Conservation (phyloP, 2,329 filamentous ascomycete species). For the Fusarium circinatum region DNA sequence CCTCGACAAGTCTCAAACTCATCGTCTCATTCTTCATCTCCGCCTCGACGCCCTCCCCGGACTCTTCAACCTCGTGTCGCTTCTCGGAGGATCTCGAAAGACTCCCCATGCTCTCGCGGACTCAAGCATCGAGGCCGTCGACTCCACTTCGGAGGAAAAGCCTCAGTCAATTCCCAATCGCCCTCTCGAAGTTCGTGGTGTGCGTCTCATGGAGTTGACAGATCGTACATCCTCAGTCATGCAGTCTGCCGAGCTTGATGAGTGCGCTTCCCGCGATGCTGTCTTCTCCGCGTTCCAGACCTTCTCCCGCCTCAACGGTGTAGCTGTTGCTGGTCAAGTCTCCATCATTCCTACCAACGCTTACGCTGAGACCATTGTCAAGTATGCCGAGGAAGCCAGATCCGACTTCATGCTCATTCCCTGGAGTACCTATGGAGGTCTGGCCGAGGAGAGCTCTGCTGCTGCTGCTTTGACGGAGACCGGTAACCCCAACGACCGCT, state of each 20-base stretch:
- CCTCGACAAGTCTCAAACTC: constrained; percentile 42
- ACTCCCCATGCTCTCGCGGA: neutral
- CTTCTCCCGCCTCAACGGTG: constrained; percentile 84
- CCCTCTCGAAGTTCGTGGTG: constrained; percentile 66
- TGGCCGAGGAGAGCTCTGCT: constrained; percentile 65
- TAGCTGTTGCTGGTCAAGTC: constrained; percentile 84
- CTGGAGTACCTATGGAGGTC: constrained; percentile 85
- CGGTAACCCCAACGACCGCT: constrained; percentile 38
- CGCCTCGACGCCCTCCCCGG: constrained; percentile 45
- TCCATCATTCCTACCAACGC: constrained; percentile 80
- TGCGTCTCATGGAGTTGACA: constrained; percentile 87
- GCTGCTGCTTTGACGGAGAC: constrained; percentile 22
- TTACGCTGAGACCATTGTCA: constrained; percentile 81
- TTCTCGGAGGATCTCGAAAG: constrained; percentile 40
- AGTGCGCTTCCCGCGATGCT: constrained; percentile 78
- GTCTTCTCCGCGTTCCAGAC: constrained; percentile 92
- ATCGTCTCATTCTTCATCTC: constrained; percentile 43
- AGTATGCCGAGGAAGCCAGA: constrained; percentile 74
- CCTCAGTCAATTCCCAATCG: neutral
- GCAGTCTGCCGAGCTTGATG: constrained; percentile 86
- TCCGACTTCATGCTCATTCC: constrained; percentile 85
- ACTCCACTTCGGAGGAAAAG: constrained; percentile 7
- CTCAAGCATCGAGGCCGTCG: neutral
- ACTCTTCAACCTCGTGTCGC: constrained; percentile 45
- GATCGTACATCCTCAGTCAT: constrained; percentile 96